phyloP scores from a whole-genome alignment of 139 green algal species.

The Micractinium sp. region DNA sequence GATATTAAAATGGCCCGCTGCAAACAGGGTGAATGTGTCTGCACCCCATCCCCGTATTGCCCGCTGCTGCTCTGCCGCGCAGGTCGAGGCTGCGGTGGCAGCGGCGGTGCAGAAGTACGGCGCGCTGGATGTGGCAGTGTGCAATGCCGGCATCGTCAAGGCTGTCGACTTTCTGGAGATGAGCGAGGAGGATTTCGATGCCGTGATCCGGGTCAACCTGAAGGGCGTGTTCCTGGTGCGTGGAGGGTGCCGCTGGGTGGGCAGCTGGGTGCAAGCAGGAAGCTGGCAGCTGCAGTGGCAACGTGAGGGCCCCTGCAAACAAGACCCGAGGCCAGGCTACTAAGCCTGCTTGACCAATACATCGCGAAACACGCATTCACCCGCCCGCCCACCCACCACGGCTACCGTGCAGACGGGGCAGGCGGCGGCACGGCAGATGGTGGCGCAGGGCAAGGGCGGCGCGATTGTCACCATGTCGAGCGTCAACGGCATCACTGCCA shows the following conservation, averaged over 20 bases:
- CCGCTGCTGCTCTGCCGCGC: background rate
- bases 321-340: too few species aligned
- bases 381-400: background rate
- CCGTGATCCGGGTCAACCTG: constrained; percentile 85
- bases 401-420: constrained; percentile 56
- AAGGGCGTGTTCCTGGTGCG: constrained; percentile 84
- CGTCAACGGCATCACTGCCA: constrained; percentile 85
- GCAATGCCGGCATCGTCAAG: constrained; percentile 74
- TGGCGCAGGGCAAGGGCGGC: constrained; percentile 70
- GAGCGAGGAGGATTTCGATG: constrained; percentile 83
- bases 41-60: background rate
- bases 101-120: constrained; percentile 65
- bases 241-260: too few species aligned
- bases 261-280: too few species aligned
- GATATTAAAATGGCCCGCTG: too few species aligned
- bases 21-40: too few species aligned
- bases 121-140: constrained; percentile 65
- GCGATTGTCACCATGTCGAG: constrained; percentile 86
- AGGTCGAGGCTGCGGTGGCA: constrained; percentile 65
- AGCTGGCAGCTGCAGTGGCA: too few species aligned
- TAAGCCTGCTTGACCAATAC: too few species aligned
- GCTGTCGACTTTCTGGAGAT: constrained; percentile 85
- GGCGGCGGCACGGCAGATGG: constrained; percentile 76
- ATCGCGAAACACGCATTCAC: too few species aligned
- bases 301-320: too few species aligned